Base-by-base conservation (phyloP, 2,329 filamentous ascomycete genomes). In the Proliferodiscus dingleyae region DNA sequence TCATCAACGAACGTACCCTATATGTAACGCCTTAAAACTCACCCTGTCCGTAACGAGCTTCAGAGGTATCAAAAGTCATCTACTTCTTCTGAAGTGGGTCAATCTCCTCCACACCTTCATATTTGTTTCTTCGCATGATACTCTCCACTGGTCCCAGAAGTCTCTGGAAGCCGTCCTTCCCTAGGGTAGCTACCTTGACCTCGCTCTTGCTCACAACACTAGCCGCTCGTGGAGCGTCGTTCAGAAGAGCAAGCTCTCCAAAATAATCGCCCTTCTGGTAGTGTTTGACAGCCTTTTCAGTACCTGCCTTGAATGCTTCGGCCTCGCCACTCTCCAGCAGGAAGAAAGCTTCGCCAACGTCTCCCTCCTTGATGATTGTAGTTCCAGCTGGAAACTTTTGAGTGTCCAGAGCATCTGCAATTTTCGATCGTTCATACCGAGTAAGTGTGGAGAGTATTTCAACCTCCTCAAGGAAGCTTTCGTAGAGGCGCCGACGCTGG, bases 261-360 rank as follows among this genome's bases (percentile, higher is more conserved):
- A 98, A 98, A 72, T 93, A 98, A 62, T 96, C 93, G 23, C 93
- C 93, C 68, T 95, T 93, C 53, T 74, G 77, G 67, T 97, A 97
- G 43, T 80, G 74, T 62, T 89, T 88, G 53, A 97, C 84, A 2
- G 84, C 75, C 48, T 79, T 73, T 18, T 81, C 74, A 15, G 75
- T 71, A 30, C 83, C 87, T n/a, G 79, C 74, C 70, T 91, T 95
- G 73, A 81, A 89, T 2, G 89, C 91, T 57, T 89, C 85, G 7
- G 90, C 91, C 63, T 91, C 83, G 32, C 93, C 93, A 23, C 77
- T 79, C 67, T 96, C 93, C 38, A 97, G 74, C 36, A 97, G 80
- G 68, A 87, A 98, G 69, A 98, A 97, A 1, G 87, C 84, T 62
- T 94, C 82, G 45, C 93, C 93, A 0, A 85, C 86, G 64, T 97